These are phyloP conservation scores for Lodderomyces beijingensis DNA, from an alignment of 1,139 yeast species.

Conservation along the genomic window DNA sequence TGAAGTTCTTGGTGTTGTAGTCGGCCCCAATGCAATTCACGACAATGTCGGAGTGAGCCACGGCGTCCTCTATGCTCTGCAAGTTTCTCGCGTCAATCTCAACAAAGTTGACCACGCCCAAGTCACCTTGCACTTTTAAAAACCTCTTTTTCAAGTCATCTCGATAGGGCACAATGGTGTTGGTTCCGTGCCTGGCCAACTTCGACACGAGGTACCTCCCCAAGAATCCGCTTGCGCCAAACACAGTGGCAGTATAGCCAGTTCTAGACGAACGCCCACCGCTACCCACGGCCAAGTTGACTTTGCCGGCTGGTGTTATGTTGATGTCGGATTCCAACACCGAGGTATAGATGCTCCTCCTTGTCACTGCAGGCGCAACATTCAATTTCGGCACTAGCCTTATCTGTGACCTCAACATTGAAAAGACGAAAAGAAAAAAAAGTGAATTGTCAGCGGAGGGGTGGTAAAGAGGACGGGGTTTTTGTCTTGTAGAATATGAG, in stretches of 20 bases:
- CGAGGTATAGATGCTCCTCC: constrained; percentile 38
- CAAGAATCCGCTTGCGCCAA: constrained; percentile 77
- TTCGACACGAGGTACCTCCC: constrained; percentile 72
- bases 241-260: constrained; percentile 88
- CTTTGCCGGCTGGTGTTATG: constrained; percentile 74
- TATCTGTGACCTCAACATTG: constrained; percentile 5
- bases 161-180: constrained; percentile 72
- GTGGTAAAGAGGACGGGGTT: too few relatives aligned
- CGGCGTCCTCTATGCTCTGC: constrained; percentile 71
- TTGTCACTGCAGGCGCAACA: constrained; percentile 2
- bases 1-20: constrained; percentile 72
- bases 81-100: constrained; percentile 81
- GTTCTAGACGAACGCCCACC: constrained; percentile 88
- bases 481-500: too few relatives aligned
- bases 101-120: constrained; percentile 81
- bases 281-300: constrained; percentile 61
- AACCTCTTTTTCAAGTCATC: constrained; percentile 79
- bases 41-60: constrained; percentile 79
- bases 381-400: constrained; percentile 6
- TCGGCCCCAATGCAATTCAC: constrained; percentile 78
- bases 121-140: constrained; percentile 78
- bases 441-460: too few relatives aligned
- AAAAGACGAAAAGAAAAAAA: too few relatives aligned
- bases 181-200: constrained; percentile 78
- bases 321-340: constrained; percentile 58